Evolutionary conservation across 2,329 filamentous ascomycete genomes (phyloP).

Genomic region (Emmonsiellopsis sp.): DNA sequence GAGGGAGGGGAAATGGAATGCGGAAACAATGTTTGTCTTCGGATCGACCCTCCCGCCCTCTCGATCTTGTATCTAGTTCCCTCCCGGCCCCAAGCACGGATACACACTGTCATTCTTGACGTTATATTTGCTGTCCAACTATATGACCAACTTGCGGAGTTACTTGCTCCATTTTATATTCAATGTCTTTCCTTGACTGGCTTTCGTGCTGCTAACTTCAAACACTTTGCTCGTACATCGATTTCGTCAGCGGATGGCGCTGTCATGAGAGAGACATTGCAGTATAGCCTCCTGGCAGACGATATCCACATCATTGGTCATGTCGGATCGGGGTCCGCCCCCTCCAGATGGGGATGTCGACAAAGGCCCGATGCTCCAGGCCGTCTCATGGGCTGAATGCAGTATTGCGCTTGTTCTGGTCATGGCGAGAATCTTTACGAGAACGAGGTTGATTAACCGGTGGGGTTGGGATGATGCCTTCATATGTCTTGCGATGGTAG

Average conservation of each 20-base stretch:
- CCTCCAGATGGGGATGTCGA: conserved; percentile 9
- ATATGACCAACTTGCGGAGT: no score
- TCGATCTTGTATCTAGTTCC: no score
- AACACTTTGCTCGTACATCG: no score
- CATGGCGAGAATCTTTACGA: conserved; percentile 5
- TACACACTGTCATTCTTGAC: no score
- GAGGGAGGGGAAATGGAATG: no score
- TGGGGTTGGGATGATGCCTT: conserved; percentile 10
- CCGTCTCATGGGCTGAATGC: conserved; percentile 7
- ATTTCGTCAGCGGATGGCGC: background rate
- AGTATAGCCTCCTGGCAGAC: background rate
- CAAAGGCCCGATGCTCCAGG: conserved; percentile 5
- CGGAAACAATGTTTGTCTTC: no score
- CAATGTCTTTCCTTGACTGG: no score
- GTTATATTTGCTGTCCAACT: no score
- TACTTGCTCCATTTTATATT: no score
- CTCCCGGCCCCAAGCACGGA: no score
- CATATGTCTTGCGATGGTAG: conserved; percentile 10
- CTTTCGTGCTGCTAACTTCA: no score
- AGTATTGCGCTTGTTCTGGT: conserved; percentile 7
- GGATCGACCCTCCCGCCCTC: no score
- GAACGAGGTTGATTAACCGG: conserved; percentile 3
- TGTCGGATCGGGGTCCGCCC: background rate
- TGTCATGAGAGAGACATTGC: background rate
- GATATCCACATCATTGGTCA: background rate